Evolutionary conservation across 2,329 filamentous ascomycete genomes (phyloP), one percentile per base, ranked within the genome.

Genomic region (Elsinoe fawcettii): DNA sequence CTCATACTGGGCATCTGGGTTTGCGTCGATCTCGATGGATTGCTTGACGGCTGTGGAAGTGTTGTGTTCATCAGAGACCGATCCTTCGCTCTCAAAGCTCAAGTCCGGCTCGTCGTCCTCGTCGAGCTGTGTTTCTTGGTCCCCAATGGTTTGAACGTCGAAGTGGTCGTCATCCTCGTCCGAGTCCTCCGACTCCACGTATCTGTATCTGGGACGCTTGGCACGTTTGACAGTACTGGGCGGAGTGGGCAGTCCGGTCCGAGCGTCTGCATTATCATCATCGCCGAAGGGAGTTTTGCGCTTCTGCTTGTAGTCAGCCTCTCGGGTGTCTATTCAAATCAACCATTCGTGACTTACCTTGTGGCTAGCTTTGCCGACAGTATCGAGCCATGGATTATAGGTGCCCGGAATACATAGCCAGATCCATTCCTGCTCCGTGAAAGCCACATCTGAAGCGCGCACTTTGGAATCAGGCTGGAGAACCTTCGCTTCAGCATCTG

Each of bases 371-470:
- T 46, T 46, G 1, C 41, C 41, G 5, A 27, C 16, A 4, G 32
- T 34, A 8, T 34, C 30, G 7, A 47, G 39, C 37, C 37, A 56
- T 7, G 54, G 54, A 36, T 56, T 56, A 14, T 46, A 47, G 25
- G 54, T 36, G 8, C 54, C 41, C n/a, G 54, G 54, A 18, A 56
- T 56, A 39, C 39, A 46, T 2, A 56, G 54, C 37, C 37, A 56
- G 18, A 56, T 37, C 39, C 37, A 56, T 37, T 56, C 25, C 41
- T 56, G 4, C 16, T 47, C 41, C 14, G 39, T 47, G 32, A 56
- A 47, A 6, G 41, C 54, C 3, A 56, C 37, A 25, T 56, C 54
- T 9, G 23, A 41, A 3, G 54, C 54, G 30, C 18, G 30, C 12
- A 56, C 16, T 2, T 6, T 36, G 27, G 54, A 56, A 9, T 46